Evolutionary conservation across 2,329 filamentous ascomycete species (phyloP), one percentile per base, ranked within the genome.

Genomic region (Talaromyces rugulosus): DNA sequence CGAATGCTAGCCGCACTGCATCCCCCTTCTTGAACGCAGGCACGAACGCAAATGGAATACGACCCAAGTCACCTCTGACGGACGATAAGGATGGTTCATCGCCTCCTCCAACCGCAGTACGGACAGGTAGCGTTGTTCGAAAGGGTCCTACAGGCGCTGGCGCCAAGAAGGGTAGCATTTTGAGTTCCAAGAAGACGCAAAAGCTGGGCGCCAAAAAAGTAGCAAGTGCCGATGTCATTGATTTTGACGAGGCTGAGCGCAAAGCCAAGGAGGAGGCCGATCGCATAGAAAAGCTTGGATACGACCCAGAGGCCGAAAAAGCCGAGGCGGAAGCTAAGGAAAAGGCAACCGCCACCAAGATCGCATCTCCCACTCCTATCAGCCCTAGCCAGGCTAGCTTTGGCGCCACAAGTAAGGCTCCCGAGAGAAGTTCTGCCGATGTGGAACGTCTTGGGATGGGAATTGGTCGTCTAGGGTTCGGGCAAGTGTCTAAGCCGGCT

Each of bases 201-300:
- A 96, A 96, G 80, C 83, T 98, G 11, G 95, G 94, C 40, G 94
- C 88, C 31, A 98, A 98, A 86, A 98, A 98, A 82, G 86, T 96
- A 36, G 86, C 83, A 3, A 80, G 80, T 34, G 84, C 82, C 53
- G 90, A 93, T 67, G 80, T 87, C 12, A 93, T 99, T 65, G 94
- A 99, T 79, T 99, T 99, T 71, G 95, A 99, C 66, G 95, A 94
- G 75, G 95, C 93, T 3, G 95, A 99, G 82, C 92, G 91, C 77
- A 96, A 96, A 79, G 95, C 95, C 51, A 96, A 94, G 76, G 95
- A 98, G 77, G 95, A 99, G 77, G 95, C 93, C 2, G 95, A 98
- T 77, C 89, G 95, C 68, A 95, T 97, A 73, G 92, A 89, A 74
- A 96, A 96, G 79, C 82, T 99, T 27, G 95, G 95, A 44, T 99